phyloP scores from a whole-genome alignment of 2,329 filamentous ascomycete genomes.

The Emericellopsis atlantica region DNA sequence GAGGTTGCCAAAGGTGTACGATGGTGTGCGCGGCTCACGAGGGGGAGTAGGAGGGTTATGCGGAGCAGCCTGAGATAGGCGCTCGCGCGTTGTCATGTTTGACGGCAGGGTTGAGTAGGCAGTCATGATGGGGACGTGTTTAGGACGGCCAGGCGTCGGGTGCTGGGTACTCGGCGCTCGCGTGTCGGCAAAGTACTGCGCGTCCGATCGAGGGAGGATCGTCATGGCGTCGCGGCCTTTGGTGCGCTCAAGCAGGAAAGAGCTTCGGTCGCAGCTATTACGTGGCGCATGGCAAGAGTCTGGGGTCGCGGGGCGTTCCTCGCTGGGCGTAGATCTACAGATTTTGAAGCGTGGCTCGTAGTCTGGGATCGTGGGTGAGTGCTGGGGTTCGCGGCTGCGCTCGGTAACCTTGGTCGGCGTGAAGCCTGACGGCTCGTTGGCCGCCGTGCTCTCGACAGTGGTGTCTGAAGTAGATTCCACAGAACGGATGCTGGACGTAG shows the following conservation, averaged over 20 bases:
- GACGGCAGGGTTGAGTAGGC: background rate
- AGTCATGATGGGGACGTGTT: background rate
- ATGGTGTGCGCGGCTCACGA: background rate
- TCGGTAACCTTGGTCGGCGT: background rate
- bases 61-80: background rate
- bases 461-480: background rate
- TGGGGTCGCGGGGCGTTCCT: background rate
- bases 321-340: background rate
- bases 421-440: background rate
- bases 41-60: background rate
- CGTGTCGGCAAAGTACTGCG: background rate
- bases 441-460: too few relatives aligned
- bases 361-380: background rate
- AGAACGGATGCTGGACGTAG: background rate
- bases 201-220: background rate
- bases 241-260: background rate
- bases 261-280: background rate
- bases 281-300: background rate
- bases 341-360: background rate
- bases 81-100: slow-evolving; percentile 1
- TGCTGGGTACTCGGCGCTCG: background rate
- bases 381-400: background rate
- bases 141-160: too few relatives aligned
- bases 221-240: background rate
- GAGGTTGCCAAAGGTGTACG: background rate